Conservation (phyloP, 2,329 filamentous ascomycete genomes). For the Alternaria angustiovoidea region DNA sequence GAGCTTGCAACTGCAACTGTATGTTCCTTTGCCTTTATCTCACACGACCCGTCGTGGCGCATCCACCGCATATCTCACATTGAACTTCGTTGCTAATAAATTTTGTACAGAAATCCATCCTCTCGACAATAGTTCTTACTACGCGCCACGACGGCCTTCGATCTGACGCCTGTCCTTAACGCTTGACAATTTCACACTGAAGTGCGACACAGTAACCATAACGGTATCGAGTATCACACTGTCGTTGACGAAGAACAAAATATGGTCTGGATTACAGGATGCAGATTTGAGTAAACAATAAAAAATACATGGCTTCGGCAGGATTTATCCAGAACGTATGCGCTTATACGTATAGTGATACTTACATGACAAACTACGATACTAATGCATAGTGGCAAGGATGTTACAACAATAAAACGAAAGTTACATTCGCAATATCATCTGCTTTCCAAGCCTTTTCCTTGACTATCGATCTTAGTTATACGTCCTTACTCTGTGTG, state of each 20-base stretch:
- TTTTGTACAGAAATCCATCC: not conserved
- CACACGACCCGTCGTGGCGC: not conserved
- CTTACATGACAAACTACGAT: not conserved
- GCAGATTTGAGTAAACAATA: not conserved
- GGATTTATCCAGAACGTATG: not conserved
- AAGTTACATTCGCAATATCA: not conserved
- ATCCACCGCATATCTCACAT: not conserved
- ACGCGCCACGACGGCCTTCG: slow-evolving; percentile 1
- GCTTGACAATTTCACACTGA: not conserved
- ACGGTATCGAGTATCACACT: not conserved
- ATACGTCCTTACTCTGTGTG: not conserved
- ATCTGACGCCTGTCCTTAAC: slow-evolving; percentile 11
- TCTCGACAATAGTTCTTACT: not conserved
- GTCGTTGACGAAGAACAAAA: not conserved
- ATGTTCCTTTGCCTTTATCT: not conserved
- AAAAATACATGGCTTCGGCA: slow-evolving; percentile 1
- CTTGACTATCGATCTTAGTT: not conserved
- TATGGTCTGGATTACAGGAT: not conserved
- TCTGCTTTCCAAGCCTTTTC: not conserved
- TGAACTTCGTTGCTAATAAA: not conserved
- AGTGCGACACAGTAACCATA: slow-evolving; percentile 6
- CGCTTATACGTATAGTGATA: not conserved
- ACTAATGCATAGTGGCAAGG: not conserved
- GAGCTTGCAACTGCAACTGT: slow-evolving; percentile 43
- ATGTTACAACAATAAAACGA: not conserved